A percentile compares a stretch with the other conserved stretches of the same genome.
phyloP scores from a whole-genome alignment of 257 asterid genomes.

The Dorcoceras hygrometricum region DNA sequence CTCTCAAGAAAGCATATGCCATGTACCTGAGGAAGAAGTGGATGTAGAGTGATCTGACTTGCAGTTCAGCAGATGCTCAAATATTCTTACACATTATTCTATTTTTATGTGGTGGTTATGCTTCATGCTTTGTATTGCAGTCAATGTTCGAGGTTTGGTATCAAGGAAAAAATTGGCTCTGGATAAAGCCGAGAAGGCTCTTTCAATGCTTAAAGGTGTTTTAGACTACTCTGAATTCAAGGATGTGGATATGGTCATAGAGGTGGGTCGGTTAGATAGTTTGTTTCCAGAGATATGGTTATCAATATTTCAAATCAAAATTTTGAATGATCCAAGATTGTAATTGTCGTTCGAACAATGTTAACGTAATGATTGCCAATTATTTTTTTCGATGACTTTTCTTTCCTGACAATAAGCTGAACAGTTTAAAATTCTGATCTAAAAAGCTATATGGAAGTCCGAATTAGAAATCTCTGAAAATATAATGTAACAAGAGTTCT shows the following conservation, averaged over 20 bases:
- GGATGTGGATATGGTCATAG: constrained; percentile 94
- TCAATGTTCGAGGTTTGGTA: constrained; percentile 66
- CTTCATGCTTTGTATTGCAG: constrained; percentile 43
- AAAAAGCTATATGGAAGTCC: neutral
- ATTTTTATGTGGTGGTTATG: constrained; percentile 13
- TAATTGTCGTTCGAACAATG: neutral
- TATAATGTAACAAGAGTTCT: neutral
- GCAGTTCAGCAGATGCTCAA: constrained; percentile 5
- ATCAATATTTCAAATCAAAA: constrained; percentile 9
- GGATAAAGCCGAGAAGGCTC: constrained; percentile 73
- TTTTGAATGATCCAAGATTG: constrained; percentile 16
- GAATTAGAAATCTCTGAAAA: neutral
- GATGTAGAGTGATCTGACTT: constrained; percentile 14
- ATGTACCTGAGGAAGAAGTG: constrained; percentile 1
- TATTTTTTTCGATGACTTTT: neutral
- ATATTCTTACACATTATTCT: constrained; percentile 17
- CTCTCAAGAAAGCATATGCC: constrained; percentile 2
- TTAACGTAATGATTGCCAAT: neutral
- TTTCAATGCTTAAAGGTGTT: constrained; percentile 69
- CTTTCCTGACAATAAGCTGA: neutral
- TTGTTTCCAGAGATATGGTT: constrained; percentile 11
- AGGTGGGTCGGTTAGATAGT: constrained; percentile 43
- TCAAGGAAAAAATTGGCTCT: constrained; percentile 65
- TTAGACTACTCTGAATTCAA: constrained; percentile 80
- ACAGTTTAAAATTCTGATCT: neutral